Percentiles rank a stretch among this genome's conserved stretches.
phyloP scores from a whole-genome alignment of 257 asterid genomes.

The Solanum piurae region DNA sequence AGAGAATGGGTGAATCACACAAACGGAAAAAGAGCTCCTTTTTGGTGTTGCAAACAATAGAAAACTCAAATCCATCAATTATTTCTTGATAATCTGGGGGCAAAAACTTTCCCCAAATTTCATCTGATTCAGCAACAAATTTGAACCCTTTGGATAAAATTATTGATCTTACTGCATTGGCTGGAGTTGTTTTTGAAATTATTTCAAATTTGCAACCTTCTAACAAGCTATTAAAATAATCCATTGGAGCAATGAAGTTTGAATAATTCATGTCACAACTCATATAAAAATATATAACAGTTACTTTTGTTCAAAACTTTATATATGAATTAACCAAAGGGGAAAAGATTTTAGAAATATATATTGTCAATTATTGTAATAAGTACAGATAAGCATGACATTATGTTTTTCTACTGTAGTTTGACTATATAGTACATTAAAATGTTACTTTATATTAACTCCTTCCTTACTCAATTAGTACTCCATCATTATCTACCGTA shows the following conservation, averaged over 20 bases:
- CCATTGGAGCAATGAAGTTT: not conserved
- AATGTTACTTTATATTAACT: too few relatives aligned
- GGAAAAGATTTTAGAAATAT: not conserved
- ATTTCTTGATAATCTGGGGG: not conserved
- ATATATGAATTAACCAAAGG: not conserved
- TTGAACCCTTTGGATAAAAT: not conserved
- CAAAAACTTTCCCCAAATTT: slow-evolving; percentile 1
- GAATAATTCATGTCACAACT: not conserved
- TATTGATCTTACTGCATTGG: not conserved
- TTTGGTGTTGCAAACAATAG: not conserved
- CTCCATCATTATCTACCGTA: too few relatives aligned
- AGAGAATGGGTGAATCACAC: not conserved
- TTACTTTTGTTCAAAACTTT: not conserved
- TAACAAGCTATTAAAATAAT: too few relatives aligned
- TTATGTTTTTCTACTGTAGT: not conserved
- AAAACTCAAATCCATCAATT: too few relatives aligned
- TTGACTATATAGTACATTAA: too few relatives aligned
- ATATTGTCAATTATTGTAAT: not conserved
- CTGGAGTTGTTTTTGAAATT: not conserved
- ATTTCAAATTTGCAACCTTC: not conserved
- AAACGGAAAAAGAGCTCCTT: not conserved
- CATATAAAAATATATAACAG: not conserved
- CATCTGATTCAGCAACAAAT: slow-evolving; percentile 12
- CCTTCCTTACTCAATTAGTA: too few relatives aligned
- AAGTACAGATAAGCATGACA: not conserved